Percentiles rank a stretch among this genome's conserved stretches.
Evolutionary conservation across 1,284 basidiomycete genomes (phyloP).

Genomic region (Cutaneotrichosporon sp.): DNA sequence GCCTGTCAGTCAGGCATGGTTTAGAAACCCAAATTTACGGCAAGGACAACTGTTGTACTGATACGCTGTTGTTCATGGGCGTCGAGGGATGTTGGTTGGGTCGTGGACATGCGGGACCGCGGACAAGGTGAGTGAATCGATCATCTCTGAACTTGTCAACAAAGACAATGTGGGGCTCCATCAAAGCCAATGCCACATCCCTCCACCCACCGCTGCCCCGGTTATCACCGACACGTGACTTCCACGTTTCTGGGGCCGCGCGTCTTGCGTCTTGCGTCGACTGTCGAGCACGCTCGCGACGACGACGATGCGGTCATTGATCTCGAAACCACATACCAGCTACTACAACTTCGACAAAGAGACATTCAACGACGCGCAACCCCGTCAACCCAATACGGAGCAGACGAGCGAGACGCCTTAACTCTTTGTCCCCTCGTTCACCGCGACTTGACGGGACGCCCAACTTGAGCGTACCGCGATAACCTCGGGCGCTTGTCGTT

Average conservation of each 20-base stretch:
- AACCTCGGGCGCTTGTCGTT: no score
- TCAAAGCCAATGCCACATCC: no score
- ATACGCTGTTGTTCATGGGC: background rate
- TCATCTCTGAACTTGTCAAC: no score
- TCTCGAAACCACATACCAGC: background rate
- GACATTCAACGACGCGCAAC: no score
- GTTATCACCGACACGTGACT: background rate
- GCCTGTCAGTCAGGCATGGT: conserved; percentile 13
- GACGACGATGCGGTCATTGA: conserved; percentile 3
- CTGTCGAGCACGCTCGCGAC: background rate
- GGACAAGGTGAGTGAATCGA: no score
- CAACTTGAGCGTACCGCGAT: no score
- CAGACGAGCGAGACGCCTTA: background rate
- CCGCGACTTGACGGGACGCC: no score
- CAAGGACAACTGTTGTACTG: conserved; percentile 7
- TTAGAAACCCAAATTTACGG: conserved; percentile 4
- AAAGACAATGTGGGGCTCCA: no score
- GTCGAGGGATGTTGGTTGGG: no score
- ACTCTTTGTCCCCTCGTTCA: background rate
- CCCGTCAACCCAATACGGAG: no score
- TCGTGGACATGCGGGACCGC: no score
- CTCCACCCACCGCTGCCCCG: background rate
- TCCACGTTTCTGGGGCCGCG: conserved; percentile 5
- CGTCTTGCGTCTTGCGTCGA: background rate
- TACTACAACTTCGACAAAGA: background rate